phyloP scores from a whole-genome alignment of 495 filamentous ascomycete genomes.

The Aspergillus taichungensis region DNA sequence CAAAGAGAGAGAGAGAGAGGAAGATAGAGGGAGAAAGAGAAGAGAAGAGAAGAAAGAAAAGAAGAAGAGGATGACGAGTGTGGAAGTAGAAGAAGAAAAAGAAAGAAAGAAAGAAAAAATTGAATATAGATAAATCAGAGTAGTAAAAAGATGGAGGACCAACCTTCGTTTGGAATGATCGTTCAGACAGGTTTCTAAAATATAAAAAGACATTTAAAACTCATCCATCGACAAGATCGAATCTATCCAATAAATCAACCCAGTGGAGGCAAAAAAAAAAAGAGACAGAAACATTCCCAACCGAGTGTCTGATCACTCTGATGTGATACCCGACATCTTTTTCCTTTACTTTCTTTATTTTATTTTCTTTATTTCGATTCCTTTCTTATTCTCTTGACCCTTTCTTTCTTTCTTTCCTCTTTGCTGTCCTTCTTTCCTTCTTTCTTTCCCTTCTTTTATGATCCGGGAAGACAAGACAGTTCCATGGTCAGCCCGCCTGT shows the following conservation, averaged over 20 bases:
- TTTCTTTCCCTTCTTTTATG: background rate
- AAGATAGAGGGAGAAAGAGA: background rate
- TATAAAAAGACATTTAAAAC: too few species aligned
- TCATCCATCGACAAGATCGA: too few species aligned
- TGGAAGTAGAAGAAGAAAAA: background rate
- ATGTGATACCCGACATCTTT: background rate
- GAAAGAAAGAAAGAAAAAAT: constrained; percentile 1
- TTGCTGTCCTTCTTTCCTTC: constrained; percentile 3
- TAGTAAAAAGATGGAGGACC: background rate
- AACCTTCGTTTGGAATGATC: too few species aligned
- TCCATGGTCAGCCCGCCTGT: background rate
- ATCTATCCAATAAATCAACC: too few species aligned
- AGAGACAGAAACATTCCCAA: too few species aligned
- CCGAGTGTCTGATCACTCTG: too few species aligned
- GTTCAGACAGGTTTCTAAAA: too few species aligned
- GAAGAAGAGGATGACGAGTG: background rate
- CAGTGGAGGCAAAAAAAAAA: too few species aligned
- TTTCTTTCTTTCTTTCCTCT: background rate
- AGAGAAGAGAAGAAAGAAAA: background rate
- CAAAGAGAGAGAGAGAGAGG: background rate
- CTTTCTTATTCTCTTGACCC: background rate
- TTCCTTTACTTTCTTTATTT: background rate
- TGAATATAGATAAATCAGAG: background rate
- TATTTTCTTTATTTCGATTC: background rate
- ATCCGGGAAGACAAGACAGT: background rate